Evolutionary conservation across 805 yeast species (phyloP).

Genomic region (Cyberlindnera amylophila): DNA sequence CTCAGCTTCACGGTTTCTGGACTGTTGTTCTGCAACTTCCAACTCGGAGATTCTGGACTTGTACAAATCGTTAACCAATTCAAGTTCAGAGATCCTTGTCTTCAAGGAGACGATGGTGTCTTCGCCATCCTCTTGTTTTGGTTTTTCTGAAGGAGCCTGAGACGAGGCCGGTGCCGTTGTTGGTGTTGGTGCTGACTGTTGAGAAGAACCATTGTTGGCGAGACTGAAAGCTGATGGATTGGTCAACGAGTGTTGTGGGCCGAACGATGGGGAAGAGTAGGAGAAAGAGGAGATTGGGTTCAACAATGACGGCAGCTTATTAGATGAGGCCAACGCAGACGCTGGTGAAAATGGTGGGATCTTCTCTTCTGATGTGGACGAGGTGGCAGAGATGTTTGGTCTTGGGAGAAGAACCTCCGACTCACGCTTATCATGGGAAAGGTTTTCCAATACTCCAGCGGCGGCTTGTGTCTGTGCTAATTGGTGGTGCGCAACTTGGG

Average conservation of each 20-base stretch:
- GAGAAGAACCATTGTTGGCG: conserved; percentile 5
- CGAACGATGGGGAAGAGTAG: conserved; percentile 42
- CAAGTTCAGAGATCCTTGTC: conserved; percentile 83
- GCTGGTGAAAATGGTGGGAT: conserved; percentile 25
- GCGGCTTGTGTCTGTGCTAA: conserved; percentile 29
- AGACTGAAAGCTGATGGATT: conserved; percentile 28
- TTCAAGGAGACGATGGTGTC: conserved; percentile 39
- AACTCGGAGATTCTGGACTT: conserved; percentile 78
- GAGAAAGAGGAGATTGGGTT: conserved; percentile 21
- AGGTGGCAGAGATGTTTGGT: conserved; percentile 2
- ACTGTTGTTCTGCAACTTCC: conserved; percentile 37
- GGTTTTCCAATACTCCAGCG: conserved; percentile 28
- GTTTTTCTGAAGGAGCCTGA: conserved; percentile 9
- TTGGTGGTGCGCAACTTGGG: conserved; percentile 33
- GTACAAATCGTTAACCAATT: conserved; percentile 84
- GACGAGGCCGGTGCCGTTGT: conserved; percentile 2
- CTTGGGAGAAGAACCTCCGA: conserved; percentile 9
- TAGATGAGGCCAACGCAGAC: conserved; percentile 18
- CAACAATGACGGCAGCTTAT: conserved; percentile 22
- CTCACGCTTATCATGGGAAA: conserved; percentile 19
- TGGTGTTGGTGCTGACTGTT: conserved; percentile 1
- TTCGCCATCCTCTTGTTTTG: conserved; percentile 27
- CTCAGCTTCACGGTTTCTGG: conserved; percentile 14
- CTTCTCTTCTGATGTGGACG: conserved; percentile 2
- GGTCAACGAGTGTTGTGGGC: conserved; percentile 36